Conservation (phyloP, 768 basidiomycete species). For the Trametes punicea region DNA sequence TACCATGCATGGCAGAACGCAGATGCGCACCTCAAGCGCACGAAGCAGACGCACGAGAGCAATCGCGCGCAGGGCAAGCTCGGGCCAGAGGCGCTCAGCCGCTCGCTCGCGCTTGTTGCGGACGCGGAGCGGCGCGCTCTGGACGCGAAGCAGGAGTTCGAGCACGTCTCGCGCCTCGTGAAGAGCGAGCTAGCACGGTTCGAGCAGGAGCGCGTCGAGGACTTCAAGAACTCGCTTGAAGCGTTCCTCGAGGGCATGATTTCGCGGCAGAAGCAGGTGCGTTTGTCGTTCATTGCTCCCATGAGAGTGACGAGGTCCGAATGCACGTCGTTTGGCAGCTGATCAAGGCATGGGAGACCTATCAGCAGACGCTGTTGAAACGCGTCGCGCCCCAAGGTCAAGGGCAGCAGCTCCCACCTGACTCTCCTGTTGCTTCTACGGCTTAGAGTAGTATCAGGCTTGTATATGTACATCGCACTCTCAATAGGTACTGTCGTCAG, state of each 20-base stretch:
- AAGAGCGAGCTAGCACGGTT: constrained; percentile 89
- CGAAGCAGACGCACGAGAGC: constrained; percentile 77
- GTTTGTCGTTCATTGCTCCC: neutral
- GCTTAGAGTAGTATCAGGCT: neutral
- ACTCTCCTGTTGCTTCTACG: constrained; percentile 7
- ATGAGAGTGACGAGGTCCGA: neutral
- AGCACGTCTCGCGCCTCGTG: constrained; percentile 80
- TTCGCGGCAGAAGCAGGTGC: constrained; percentile 58
- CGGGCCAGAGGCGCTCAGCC: constrained; percentile 64
- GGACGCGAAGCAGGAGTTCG: constrained; percentile 86
- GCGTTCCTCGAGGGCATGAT: constrained; percentile 88
- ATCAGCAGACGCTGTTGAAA: constrained; percentile 70
- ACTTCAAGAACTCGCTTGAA: constrained; percentile 85
- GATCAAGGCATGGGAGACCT: constrained; percentile 76
- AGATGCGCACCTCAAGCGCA: constrained; percentile 70
- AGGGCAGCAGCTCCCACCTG: constrained; percentile 7
- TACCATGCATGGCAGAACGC: constrained; percentile 79
- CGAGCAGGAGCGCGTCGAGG: constrained; percentile 89
- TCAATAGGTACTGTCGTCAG: too few species aligned
- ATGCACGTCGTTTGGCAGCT: constrained; percentile 42
- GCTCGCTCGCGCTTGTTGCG: constrained; percentile 74
- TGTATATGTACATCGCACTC: neutral
- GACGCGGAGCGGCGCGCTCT: constrained; percentile 88
- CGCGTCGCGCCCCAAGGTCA: constrained; percentile 29
- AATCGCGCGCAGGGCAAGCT: constrained; percentile 74